These are phyloP conservation scores for Tephrocybe rancida DNA, from an alignment of 768 basidiomycete species.

Conservation along the genomic window DNA sequence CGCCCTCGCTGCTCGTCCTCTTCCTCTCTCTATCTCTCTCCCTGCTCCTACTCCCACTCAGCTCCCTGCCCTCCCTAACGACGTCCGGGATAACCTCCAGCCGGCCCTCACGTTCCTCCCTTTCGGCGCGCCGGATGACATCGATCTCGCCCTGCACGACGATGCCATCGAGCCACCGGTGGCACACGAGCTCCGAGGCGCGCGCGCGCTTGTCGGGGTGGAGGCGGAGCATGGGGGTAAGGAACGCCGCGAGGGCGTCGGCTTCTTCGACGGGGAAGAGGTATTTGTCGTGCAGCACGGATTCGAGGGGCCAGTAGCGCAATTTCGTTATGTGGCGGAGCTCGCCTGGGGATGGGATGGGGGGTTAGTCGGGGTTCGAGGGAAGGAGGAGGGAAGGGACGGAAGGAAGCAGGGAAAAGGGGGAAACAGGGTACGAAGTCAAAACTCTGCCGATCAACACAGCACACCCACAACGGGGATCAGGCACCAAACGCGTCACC, in stretches of 20 bases:
- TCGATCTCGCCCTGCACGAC: conserved; percentile 92
- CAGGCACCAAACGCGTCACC: no score
- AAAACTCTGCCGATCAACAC: no score
- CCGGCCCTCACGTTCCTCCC: conserved; percentile 45
- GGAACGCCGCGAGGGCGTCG: conserved; percentile 77
- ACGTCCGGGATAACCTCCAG: no score
- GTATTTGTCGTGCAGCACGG: conserved; percentile 93
- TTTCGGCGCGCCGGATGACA: conserved; percentile 66
- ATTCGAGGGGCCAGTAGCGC: conserved; percentile 85
- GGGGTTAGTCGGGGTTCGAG: neutral
- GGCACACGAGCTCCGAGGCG: conserved; percentile 83
- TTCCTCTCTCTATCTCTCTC: no score
- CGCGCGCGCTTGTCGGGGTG: conserved; percentile 88
- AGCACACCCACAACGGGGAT: no score
- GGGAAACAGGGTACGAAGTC: no score
- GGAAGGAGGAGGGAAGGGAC: neutral
- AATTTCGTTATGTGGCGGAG: conserved; percentile 94
- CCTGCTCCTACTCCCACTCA: no score
- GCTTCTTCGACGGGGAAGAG: conserved; percentile 86
- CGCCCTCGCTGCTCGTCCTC: conserved; percentile 34
- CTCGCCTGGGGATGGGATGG: conserved; percentile 61
- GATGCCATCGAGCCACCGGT: conserved; percentile 85
- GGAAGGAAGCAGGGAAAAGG: neutral
- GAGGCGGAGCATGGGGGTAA: conserved; percentile 88
- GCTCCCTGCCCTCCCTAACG: no score